Evolutionary conservation across 805 yeast species (phyloP).

Genomic region (Candida glaebosa): DNA sequence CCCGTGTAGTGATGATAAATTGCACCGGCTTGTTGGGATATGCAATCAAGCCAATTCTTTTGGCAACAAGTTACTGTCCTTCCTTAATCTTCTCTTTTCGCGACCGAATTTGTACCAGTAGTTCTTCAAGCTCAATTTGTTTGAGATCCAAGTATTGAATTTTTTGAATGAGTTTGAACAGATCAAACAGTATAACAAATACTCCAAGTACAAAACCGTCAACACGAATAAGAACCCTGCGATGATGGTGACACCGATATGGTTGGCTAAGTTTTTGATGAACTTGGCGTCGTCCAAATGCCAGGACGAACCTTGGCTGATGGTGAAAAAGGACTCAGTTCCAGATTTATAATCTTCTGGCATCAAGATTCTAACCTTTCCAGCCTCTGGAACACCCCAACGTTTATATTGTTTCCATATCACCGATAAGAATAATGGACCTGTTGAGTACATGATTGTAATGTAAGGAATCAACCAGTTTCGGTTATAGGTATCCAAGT

Average conservation of each 20-base stretch:
- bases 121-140: conserved; percentile 1
- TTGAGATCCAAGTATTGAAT: conserved; percentile 11
- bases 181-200: conserved; percentile 36
- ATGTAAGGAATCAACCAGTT: conserved; percentile 85
- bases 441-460: conserved; percentile 91
- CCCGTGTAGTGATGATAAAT: no score
- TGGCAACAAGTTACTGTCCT: conserved; percentile 47
- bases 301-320: conserved; percentile 88
- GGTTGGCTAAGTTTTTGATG: conserved; percentile 69
- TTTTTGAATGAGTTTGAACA: conserved; percentile 27
- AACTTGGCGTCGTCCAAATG: conserved; percentile 83
- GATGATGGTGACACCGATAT: conserved; percentile 66
- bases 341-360: conserved; percentile 69
- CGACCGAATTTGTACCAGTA: conserved; percentile 2
- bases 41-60: no score
- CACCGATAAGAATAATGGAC: conserved; percentile 82
- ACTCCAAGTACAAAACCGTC: conserved; percentile 33
- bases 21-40: no score
- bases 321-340: conserved; percentile 62
- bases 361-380: conserved; percentile 63
- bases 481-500: conserved; percentile 52
- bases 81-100: conserved; percentile 42
- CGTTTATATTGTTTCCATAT: conserved; percentile 86
- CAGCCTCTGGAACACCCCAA: conserved; percentile 68
- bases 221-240: conserved; percentile 63